These are phyloP conservation scores for Populus euphratica DNA, from an alignment of 345 rosid genomes.

Conservation along the genomic window DNA sequence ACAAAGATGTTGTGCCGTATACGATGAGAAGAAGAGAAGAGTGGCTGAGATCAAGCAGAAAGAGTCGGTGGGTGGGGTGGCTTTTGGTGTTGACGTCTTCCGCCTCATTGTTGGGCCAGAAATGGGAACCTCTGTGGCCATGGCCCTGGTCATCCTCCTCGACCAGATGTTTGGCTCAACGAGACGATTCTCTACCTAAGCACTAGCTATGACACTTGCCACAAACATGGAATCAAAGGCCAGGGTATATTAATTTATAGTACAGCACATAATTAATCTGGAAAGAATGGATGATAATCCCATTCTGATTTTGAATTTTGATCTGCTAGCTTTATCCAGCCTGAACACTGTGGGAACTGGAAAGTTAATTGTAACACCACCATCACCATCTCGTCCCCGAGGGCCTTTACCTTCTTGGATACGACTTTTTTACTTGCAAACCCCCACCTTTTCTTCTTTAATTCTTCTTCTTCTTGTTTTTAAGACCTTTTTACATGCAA, in stretches of 20 bases:
- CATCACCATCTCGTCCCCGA: background rate
- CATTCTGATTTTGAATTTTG: background rate
- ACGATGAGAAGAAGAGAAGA: constrained; percentile 48
- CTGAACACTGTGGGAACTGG: background rate
- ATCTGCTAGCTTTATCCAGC: background rate
- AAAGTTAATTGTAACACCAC: background rate
- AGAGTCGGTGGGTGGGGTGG: constrained; percentile 57
- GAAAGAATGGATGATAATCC: background rate
- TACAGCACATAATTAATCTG: background rate
- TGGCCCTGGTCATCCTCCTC: constrained; percentile 80
- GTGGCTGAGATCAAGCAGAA: constrained; percentile 71
- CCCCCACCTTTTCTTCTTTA: background rate
- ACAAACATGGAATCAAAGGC: background rate
- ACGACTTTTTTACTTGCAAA: background rate
- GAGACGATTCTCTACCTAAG: constrained; percentile 25
- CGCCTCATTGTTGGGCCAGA: constrained; percentile 64
- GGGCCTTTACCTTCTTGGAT: background rate
- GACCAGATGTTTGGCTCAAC: constrained; percentile 87
- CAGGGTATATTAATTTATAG: background rate
- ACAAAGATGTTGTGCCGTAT: constrained; percentile 58
- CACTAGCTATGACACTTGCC: background rate
- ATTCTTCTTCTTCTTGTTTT: too few species aligned
- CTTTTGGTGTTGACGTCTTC: constrained; percentile 70
- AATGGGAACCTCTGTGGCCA: constrained; percentile 55
- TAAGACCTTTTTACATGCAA: background rate